Base-by-base conservation (phyloP, 768 basidiomycete species). In the Leucosporidium scottii region DNA sequence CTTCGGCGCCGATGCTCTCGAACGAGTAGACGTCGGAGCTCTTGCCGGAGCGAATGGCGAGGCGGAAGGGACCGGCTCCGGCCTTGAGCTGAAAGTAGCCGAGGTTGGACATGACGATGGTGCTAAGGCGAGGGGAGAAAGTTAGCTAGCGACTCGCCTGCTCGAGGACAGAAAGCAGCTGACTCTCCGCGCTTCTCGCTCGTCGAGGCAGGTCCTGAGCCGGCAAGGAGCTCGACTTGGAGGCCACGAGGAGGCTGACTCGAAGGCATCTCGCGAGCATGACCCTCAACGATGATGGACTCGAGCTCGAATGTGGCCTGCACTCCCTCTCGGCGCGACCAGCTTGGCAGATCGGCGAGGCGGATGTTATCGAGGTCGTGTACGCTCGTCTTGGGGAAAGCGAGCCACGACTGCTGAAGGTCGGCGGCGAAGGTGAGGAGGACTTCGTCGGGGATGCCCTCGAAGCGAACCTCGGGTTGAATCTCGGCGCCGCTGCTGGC, bases 11-110 rank as follows among this genome's bases (percentile, higher is more conserved):
- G 8, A 88, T 87, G 78, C 90, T 93, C 74, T 90, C 88, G 71
- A 96, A 82, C 60, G 81, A 80, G 77, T 86, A 97, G 21, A 98
- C 85, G 23, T 92, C 86, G 56, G 84, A 82, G 8, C 91, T 90
- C 25, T 87, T 82, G 0, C 94, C 93, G 39, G 85, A 82, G 1
- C 93, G 84, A 62, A 98, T 92, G 71, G 87, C 86, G 1, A 97
- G 81, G 56, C 83, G 81, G 80, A 88, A 93, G 0, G 90, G 86
- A 1, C 96, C 96, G 0, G 96, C 96, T 62, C 84, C 88, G 1
- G 90, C 88, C 77, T 91, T 92, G 81, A 98, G 93, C 76, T 99
- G 96, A 63, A 97, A 80, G 78, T 99, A 99, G 2, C 96, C 96
- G 8, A 98, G 81, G 76, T 98, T 99, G 7, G 89, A 91, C 63